phyloP scores from a whole-genome alignment of 1,284 basidiomycete genomes.

The Ceratobasidium sp. region DNA sequence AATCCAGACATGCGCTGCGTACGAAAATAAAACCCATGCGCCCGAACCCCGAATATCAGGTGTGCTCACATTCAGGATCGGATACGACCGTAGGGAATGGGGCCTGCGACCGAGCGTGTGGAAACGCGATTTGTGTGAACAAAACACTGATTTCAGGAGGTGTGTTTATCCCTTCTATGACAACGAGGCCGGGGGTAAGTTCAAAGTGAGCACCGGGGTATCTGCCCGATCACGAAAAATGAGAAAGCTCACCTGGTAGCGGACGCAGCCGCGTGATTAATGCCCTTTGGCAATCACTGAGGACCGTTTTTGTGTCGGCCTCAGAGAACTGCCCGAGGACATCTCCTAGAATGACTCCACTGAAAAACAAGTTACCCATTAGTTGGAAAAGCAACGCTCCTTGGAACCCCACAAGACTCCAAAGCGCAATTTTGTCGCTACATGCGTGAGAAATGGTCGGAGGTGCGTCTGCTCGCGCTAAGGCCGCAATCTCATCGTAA shows the following conservation, averaged over 20 bases:
- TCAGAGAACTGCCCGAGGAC: slow-evolving; percentile 56
- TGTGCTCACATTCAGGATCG: slow-evolving; percentile 63
- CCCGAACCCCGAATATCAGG: not conserved
- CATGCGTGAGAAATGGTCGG: slow-evolving; percentile 86
- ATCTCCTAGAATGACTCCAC: slow-evolving; percentile 75
- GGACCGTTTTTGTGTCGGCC: slow-evolving; percentile 54
- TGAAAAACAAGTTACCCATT: slow-evolving; percentile 72
- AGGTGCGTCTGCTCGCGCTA: slow-evolving; percentile 77
- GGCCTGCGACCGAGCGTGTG: slow-evolving; percentile 63
- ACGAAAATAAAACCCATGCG: slow-evolving; percentile 21
- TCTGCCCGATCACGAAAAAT: not conserved
- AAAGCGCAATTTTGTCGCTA: slow-evolving; percentile 89
- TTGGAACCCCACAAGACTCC: slow-evolving; percentile 85
- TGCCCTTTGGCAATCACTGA: slow-evolving; percentile 69
- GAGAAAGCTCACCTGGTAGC: slow-evolving; percentile 2
- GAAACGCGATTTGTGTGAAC: slow-evolving; percentile 69
- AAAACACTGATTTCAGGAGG: slow-evolving; percentile 58
- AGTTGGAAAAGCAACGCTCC: slow-evolving; percentile 74
- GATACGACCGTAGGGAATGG: slow-evolving; percentile 46
- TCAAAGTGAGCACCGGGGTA: not conserved
- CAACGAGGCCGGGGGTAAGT: no score
- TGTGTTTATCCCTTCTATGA: not conserved
- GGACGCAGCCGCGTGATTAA: slow-evolving; percentile 62
- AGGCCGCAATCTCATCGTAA: no score
- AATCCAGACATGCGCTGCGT: slow-evolving; percentile 74